phyloP scores from a whole-genome alignment of 2,329 filamentous ascomycete genomes.

The Aspergillus sp. region DNA sequence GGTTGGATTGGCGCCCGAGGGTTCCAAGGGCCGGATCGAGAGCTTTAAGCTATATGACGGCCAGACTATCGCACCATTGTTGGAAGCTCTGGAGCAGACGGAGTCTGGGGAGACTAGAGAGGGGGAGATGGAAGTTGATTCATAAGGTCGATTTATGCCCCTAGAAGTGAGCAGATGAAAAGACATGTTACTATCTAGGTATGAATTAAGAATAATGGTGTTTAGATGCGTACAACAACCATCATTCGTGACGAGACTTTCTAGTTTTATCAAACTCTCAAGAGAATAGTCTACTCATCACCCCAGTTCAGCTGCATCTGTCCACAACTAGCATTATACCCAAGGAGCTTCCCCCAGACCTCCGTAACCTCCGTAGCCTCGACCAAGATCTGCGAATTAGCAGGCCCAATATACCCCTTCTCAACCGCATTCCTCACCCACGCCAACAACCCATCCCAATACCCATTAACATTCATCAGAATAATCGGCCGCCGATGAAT shows the following conservation, averaged over 20 bases:
- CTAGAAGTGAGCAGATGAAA: conserved; percentile 21
- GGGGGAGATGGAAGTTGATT: conserved; percentile 53
- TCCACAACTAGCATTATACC: conserved; percentile 69
- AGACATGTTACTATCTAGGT: conserved; percentile 5
- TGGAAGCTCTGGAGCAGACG: conserved; percentile 59
- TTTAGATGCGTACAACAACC: neutral
- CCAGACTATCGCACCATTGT: conserved; percentile 74
- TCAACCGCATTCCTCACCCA: conserved; percentile 74
- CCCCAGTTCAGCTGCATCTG: conserved; percentile 80
- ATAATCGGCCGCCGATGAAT: conserved; percentile 78
- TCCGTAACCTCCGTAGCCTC: conserved; percentile 67
- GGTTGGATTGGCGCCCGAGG: conserved; percentile 56
- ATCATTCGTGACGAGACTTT: neutral
- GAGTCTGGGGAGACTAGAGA: conserved; percentile 36
- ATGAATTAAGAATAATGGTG: conserved; percentile 5
- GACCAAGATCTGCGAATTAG: conserved; percentile 68
- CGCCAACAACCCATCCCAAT: conserved; percentile 77
- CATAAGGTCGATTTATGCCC: conserved; percentile 27
- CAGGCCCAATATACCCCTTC: conserved; percentile 67
- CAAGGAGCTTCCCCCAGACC: conserved; percentile 61
- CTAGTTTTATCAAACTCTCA: neutral
- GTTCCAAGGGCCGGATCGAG: conserved; percentile 56
- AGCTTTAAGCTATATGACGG: conserved; percentile 88
- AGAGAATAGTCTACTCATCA: conserved; percentile 44
- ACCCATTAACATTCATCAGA: conserved; percentile 79